Evolutionary conservation across 805 yeast species (phyloP).

Genomic region (Kluyveromyces nonfermentans): DNA sequence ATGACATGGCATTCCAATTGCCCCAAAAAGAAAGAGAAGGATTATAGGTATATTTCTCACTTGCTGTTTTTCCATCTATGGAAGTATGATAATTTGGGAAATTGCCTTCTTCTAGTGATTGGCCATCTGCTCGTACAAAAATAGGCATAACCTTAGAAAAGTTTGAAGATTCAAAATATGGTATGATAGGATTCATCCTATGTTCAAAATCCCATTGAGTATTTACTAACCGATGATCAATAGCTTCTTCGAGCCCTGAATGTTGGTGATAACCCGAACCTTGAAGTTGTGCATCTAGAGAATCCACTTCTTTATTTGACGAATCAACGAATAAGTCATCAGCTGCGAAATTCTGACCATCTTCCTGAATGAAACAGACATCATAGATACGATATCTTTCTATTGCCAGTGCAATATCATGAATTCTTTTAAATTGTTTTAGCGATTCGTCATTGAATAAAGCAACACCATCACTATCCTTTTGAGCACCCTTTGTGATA

Average conservation of each 20-base stretch:
- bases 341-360: not conserved
- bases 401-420: conserved; percentile 7
- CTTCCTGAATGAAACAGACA: conserved; percentile 11
- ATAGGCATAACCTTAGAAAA: conserved; percentile 12
- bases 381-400: conserved; percentile 18
- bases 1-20: conserved; percentile 14
- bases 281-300: not conserved
- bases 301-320: not conserved
- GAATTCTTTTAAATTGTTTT: conserved; percentile 3
- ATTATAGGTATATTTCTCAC: conserved; percentile 6
- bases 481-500: conserved; percentile 1
- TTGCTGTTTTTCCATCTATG: not conserved
- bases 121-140: conserved; percentile 8
- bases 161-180: conserved; percentile 6
- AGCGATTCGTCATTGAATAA: conserved; percentile 4
- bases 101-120: conserved; percentile 6
- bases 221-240: not conserved
- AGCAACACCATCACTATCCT: conserved; percentile 3
- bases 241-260: not conserved
- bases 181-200: conserved; percentile 17
- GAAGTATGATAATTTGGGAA: conserved; percentile 4
- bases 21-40: conserved; percentile 9
- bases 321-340: not conserved
- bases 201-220: conserved; percentile 16
- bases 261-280: not conserved